Percentiles rank a stretch among this genome's conserved stretches.
Conservation (phyloP, 768 basidiomycete genomes). For the Lactifluus hygrophoroides region DNA sequence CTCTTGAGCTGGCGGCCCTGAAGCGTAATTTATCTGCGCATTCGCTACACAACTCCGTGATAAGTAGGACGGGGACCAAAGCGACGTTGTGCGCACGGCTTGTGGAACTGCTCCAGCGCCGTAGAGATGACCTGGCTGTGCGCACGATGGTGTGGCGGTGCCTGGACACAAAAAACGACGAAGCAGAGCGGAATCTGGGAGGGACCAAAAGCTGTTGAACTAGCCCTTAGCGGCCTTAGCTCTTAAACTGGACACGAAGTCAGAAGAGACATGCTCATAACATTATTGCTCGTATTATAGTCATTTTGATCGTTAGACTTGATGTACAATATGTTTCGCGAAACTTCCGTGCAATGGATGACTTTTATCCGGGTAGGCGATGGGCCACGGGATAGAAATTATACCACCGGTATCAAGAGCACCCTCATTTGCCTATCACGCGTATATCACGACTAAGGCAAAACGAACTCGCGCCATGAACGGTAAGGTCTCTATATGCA, state of each 20-base stretch:
- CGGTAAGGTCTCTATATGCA: too few relatives aligned
- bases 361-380: too few relatives aligned
- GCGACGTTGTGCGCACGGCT: slow-evolving; percentile 44
- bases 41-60: slow-evolving; percentile 36
- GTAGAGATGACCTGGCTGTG: slow-evolving; percentile 45
- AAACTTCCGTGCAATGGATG: too few relatives aligned
- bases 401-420: too few relatives aligned
- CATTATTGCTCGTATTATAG: not conserved
- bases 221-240: not conserved
- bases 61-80: slow-evolving; percentile 40
- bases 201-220: too few relatives aligned
- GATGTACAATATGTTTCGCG: too few relatives aligned
- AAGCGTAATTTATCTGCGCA: slow-evolving; percentile 52
- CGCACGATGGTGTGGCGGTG: slow-evolving; percentile 32
- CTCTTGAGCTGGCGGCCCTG: slow-evolving; percentile 40
- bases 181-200: not conserved
- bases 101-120: slow-evolving; percentile 35
- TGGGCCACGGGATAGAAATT: too few relatives aligned
- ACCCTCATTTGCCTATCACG: too few relatives aligned
- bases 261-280: not conserved
- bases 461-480: too few relatives aligned
- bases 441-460: too few relatives aligned
- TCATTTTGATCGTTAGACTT: too few relatives aligned
- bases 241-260: not conserved
- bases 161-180: not conserved